Evolutionary conservation across 2,329 filamentous ascomycete species (phyloP), one percentile per base, ranked within the genome.

Genomic region (Anthostomella pinea): DNA sequence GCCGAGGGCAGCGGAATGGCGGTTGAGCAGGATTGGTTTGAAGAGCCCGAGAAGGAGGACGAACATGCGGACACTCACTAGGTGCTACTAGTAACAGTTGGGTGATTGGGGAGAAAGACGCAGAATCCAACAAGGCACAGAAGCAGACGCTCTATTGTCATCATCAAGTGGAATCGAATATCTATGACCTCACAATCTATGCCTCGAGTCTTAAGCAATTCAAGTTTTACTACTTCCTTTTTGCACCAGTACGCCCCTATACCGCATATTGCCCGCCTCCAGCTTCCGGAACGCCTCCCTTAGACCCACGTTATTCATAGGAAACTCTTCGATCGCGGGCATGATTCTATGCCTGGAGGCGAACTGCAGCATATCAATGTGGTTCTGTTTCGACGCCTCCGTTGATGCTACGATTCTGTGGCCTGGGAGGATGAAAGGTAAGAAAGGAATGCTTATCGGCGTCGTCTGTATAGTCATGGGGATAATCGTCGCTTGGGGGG

Each of bases 311-410:
- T 30, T 30, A 13, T 32, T 46, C 43, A 48, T 48, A 3, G 43
- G 36, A 10, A 46, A 48, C n/a, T 27, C 28, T 25, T 46, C 43
- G n/a, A 46, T 30, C 34, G 34, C 41, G 3, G 45, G 43, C 22
- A 30, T 38, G 26, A 48, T 39, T 3, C 34, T 20, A 26, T 46
- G 39, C 5, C 32, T 35, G n/a, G 45, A 39, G n/a, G 37, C 39
- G 22, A 48, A 48, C 13, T 32, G 22, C 10, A 48, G 33, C 39
- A 42, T 45, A 4, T 33, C 33, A 13, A 35, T 23, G 11, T 46
- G 45, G 7, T 48, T 48, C n/a, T 33, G 36, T 11, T 35, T 34
- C 16, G 45, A 43, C 2, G 45, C 43, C 15, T 41, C 43, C 9
- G 39, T 46, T 3, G 41, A 43, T 8, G 17, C 36, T 2, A 27